phyloP scores from a whole-genome alignment of 306 rosid genomes.

The Vigna reflexopilosa region DNA sequence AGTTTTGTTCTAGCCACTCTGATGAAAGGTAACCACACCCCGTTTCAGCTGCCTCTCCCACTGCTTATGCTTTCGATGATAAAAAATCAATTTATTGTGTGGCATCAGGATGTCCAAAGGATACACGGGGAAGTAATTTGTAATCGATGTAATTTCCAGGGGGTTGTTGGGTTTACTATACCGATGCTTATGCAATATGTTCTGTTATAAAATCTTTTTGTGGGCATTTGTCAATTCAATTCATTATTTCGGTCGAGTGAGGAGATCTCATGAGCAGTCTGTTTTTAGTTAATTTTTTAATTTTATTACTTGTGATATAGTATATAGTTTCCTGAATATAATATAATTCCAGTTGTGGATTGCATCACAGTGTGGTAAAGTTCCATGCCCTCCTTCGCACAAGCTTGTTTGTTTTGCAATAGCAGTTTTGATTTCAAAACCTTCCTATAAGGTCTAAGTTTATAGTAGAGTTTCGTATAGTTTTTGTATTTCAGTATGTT shows the following conservation, averaged over 20 bases:
- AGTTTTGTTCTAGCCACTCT: constrained; percentile 41
- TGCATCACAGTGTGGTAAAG: constrained; percentile 56
- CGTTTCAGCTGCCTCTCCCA: constrained; percentile 41
- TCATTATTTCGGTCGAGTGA: constrained; percentile 46
- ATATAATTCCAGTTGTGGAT: constrained; percentile 48
- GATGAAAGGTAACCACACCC: constrained; percentile 36
- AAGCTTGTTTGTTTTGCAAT: constrained; percentile 39
- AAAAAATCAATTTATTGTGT: constrained; percentile 26
- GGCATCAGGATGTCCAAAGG: constrained; percentile 39
- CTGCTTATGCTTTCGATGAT: constrained; percentile 39
- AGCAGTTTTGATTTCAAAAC: constrained; percentile 14
- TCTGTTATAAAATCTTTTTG: constrained; percentile 50
- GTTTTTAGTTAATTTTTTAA: constrained; percentile 1
- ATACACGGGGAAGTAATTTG: constrained; percentile 28
- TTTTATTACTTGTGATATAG: constrained; percentile 45
- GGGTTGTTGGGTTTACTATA: constrained; percentile 28
- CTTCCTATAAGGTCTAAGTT: neutral
- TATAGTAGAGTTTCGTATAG: neutral
- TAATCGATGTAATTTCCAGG: constrained; percentile 35
- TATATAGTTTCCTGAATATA: constrained; percentile 36
- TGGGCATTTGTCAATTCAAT: constrained; percentile 48
- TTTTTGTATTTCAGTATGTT: neutral
- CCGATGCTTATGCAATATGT: constrained; percentile 35
- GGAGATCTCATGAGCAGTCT: constrained; percentile 48
- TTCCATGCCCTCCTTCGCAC: constrained; percentile 54